Evolutionary conservation across 441 rosid genomes (phyloP), one percentile per base, ranked within the genome.

Genomic region (Pelargonium myrrhifolium): DNA sequence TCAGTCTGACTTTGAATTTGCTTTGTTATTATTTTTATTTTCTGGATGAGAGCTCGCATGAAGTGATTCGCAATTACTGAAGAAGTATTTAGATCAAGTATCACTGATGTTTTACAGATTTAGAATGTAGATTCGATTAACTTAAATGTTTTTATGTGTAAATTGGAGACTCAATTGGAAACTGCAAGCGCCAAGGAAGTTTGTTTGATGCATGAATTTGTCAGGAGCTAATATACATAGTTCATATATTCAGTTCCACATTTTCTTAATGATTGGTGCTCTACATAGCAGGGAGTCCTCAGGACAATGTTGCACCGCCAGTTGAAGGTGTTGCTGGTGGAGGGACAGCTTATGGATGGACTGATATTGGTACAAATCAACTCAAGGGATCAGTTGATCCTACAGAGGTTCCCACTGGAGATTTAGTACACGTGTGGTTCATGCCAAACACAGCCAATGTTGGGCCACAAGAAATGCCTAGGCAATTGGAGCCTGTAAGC

Each of bases 291-390:
- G 85, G 77, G 58, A 82, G 70, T 75, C 76, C 76, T 55, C 93
- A 80, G 74, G 94, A 84, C 31, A 68, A 70, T 58, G 75, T 4
- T 75, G 86, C 83, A 18, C 94, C 89, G 3, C 98, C 97, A 20
- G 89, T 93, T 40, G 96, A 93, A 83, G 98, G 98, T 15, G 89
- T 93, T 47, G 91, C 98, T 40, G 98, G 98, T 53, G 98, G 98
- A 78, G 97, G 97, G 24, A 93, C 98, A 53, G 86, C 98, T 15
- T 93, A 93, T 72, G 98, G 97, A 65, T 93, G 96, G 92, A 84
- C 74, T 67, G 97, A 90, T 67, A 87, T 58, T 12, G 62, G 68
- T 72, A 72, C 85, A 42, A 76, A 66, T 59, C 68, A 74, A 3
- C 80, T 79, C 42, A 86, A 77, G 78, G 88, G 83, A 59, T 83